Base-by-base conservation (phyloP, 768 basidiomycete genomes). In the Kockovaella imperatae region DNA sequence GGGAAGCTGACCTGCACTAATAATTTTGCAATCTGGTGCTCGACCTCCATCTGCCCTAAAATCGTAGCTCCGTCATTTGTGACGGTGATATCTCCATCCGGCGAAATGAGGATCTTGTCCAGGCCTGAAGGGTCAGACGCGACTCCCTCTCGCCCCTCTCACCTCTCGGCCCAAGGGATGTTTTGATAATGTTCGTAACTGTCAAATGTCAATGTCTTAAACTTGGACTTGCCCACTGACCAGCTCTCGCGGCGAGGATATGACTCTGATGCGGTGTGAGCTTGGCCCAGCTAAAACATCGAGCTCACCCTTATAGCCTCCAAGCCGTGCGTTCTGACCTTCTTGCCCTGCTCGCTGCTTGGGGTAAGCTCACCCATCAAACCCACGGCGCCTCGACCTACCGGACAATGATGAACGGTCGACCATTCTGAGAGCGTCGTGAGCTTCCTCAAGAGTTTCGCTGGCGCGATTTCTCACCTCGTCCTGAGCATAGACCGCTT, bases 11-110 rank as follows among this genome's bases (percentile, higher is more conserved):
- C 65, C 52, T 70, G 67, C 10, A 99, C 95, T 28, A 99, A 79
- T 36, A 99, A 79, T 74, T 95, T 99, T 51, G 95, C 95, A 65
- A 99, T 93, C 75, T 93, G 93, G 69, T 99, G 93, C 65, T 97
- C 93, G 43, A 97, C 91, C 72, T 95, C 88, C 90, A 99, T 96
- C 76, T 96, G 93, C 20, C 89, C 81, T 48, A 99, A 77, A 60
- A 99, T 99, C 20, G 95, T 99, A 5, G 95, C 95, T 42, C 95
- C 95, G 73, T 99, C 95, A 73, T 99, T 99, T 13, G 95, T 97
- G 30, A 97, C 93, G 26, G 91, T 97, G 64, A 99, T 97, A 63
- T 99, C 95, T 41, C 95, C 95, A 76, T 97, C 95, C 18, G 91
- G 83, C 24, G 69, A 71, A 52, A 74, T 73, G 49, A 74, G 59